A percentile compares a stretch with the other conserved stretches of the same genome.
These are phyloP conservation scores for Plasmodium blacklocki DNA, from an alignment of 169 alveolate genomes.

Conservation along the genomic window DNA sequence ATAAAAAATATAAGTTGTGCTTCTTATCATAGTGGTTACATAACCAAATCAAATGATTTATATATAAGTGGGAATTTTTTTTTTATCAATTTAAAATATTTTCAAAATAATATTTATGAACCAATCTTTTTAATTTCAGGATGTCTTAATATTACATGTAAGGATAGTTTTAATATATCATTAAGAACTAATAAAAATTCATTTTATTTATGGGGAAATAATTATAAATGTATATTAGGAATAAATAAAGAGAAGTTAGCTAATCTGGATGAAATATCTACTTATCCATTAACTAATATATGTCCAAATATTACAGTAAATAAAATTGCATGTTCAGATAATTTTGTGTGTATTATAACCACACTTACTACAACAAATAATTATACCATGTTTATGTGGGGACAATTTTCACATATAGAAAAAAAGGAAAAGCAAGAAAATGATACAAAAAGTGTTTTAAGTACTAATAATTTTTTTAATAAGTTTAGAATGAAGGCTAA, in stretches of 20 bases:
- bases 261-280: conserved; percentile 71
- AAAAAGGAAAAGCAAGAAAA: conserved; percentile 26
- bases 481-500: conserved; percentile 46
- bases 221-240: conserved; percentile 74
- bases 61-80: conserved; percentile 79
- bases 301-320: conserved; percentile 55
- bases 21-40: conserved; percentile 75
- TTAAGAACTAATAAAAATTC: conserved; percentile 39
- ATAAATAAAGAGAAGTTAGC: conserved; percentile 56
- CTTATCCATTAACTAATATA: conserved; percentile 52
- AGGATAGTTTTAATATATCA: conserved; percentile 50
- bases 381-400: conserved; percentile 73
- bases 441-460: background rate
- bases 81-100: conserved; percentile 77
- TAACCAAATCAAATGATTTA: conserved; percentile 46
- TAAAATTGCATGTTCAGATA: conserved; percentile 73
- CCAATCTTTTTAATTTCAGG: conserved; percentile 79
- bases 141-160: conserved; percentile 57
- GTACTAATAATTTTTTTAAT: conserved; percentile 28
- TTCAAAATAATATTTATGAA: conserved; percentile 74
- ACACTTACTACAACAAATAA: conserved; percentile 16
- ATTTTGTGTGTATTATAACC: conserved; percentile 65
- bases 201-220: conserved; percentile 70
- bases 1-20: conserved; percentile 70
- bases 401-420: conserved; percentile 58